A percentile compares a stretch with the other conserved stretches of the same genome.
These are phyloP conservation scores for Fraxinus paxiana DNA, from an alignment of 305 asterid genomes.

Conservation along the genomic window DNA sequence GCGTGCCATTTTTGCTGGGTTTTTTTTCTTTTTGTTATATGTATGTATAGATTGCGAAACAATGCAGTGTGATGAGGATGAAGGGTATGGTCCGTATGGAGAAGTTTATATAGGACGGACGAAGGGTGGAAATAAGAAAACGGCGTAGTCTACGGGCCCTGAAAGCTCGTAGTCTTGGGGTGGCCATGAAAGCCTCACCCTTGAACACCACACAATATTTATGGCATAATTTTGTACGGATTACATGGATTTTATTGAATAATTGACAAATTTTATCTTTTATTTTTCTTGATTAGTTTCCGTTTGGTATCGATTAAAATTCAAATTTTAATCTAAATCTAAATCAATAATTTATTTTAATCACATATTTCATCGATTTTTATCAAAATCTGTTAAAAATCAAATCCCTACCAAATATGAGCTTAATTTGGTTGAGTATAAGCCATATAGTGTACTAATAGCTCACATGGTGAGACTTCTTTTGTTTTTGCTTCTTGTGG, in stretches of 20 bases:
- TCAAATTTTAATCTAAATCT: no score
- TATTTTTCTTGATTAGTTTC: background rate
- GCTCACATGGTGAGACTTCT: no score
- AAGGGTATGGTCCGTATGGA: background rate
- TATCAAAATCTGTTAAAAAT: no score
- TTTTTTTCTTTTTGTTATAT: background rate
- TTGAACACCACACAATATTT: background rate
- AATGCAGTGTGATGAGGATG: background rate
- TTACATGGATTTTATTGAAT: background rate
- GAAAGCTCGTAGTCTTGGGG: background rate
- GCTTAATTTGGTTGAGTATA: no score
- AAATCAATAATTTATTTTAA: no score
- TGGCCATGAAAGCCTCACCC: background rate
- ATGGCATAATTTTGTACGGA: background rate
- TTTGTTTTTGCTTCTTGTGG: no score
- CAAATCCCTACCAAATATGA: no score
- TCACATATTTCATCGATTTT: no score
- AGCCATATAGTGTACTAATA: no score
- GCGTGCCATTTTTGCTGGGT: conserved; percentile 31
- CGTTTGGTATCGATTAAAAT: no score
- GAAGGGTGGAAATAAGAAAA: background rate
- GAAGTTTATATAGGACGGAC: conserved; percentile 12
- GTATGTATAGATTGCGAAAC: background rate
- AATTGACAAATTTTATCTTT: background rate
- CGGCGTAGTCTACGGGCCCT: background rate